A percentile compares a stretch with the other conserved stretches of the same genome.
Conservation (phyloP, 352 stramenopile genomes). For the Phytophthora foliorum region DNA sequence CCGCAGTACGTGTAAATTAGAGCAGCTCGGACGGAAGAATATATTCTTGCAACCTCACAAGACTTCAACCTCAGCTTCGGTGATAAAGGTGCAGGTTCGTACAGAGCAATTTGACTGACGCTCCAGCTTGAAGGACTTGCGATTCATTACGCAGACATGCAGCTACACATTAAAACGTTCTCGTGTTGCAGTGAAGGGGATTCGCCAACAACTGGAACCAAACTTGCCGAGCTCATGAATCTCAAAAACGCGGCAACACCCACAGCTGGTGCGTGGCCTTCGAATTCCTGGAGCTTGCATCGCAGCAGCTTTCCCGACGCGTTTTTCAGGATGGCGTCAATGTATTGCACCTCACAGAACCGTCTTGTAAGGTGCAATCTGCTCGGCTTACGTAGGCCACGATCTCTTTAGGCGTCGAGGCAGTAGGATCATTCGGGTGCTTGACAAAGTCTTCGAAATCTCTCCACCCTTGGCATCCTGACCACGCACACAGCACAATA, state of each 20-base stretch:
- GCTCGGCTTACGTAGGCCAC: slow-evolving; percentile 79
- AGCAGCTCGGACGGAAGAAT: slow-evolving; percentile 6
- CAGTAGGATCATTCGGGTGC: slow-evolving; percentile 22
- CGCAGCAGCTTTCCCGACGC: slow-evolving; percentile 91
- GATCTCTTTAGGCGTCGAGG: slow-evolving; percentile 70
- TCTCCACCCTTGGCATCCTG: slow-evolving; percentile 79
- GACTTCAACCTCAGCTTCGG: no score
- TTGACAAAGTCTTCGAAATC: slow-evolving; percentile 89
- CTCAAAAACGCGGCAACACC: not conserved
- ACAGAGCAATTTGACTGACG: no score
- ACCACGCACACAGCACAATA: slow-evolving; percentile 62
- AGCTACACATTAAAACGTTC: no score
- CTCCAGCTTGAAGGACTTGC: no score
- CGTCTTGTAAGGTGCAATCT: slow-evolving; percentile 79
- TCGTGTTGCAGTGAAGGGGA: no score
- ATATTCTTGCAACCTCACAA: slow-evolving; percentile 19
- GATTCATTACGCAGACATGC: no score
- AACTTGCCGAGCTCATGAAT: no score
- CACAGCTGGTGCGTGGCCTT: not conserved
- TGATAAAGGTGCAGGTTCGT: no score
- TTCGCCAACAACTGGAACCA: no score
- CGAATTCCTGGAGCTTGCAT: slow-evolving; percentile 54
- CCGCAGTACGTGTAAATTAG: slow-evolving; percentile 16
- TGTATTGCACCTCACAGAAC: slow-evolving; percentile 88
- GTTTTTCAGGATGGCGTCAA: slow-evolving; percentile 89